These are phyloP conservation scores for Fraxinus excelsior DNA, from an alignment of 257 asterid genomes.

Conservation along the genomic window DNA sequence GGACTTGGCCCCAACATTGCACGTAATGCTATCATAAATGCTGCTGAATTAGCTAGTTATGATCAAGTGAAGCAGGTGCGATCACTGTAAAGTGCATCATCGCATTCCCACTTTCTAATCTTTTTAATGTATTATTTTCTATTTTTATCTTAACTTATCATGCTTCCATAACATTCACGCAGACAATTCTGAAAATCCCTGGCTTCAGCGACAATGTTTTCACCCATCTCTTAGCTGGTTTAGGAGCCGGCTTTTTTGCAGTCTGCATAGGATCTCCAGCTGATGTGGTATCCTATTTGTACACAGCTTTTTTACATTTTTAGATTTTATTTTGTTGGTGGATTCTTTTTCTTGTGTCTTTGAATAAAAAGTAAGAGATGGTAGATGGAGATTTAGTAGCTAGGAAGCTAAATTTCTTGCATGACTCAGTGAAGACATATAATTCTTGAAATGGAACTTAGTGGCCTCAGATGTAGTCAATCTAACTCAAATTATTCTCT, in stretches of 20 bases:
- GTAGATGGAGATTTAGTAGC: background rate
- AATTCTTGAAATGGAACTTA: background rate
- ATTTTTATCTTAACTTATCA: conserved; percentile 17
- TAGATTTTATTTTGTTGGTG: background rate
- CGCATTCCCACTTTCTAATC: conserved; percentile 14
- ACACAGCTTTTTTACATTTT: background rate
- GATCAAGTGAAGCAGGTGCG: conserved; percentile 96
- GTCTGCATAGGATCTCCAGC: conserved; percentile 98
- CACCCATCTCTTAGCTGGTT: conserved; percentile 85
- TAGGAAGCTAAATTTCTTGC: background rate
- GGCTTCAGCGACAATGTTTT: conserved; percentile 87
- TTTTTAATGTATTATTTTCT: conserved; percentile 12
- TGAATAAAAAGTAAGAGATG: background rate
- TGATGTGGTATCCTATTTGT: conserved; percentile 69
- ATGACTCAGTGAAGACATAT: background rate
- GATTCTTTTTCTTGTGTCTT: background rate
- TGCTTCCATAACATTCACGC: conserved; percentile 19
- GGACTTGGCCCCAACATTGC: conserved; percentile 93
- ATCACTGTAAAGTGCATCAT: background rate
- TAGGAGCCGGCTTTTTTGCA: conserved; percentile 97
- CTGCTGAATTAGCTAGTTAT: conserved; percentile 95
- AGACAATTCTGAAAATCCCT: conserved; percentile 88
- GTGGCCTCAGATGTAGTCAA: conserved; percentile 6
- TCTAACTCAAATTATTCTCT: conserved; percentile 22
- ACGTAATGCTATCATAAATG: conserved; percentile 95